Evolutionary conservation across 1,284 basidiomycete genomes (phyloP).

Genomic region (Volvariella volvacea): DNA sequence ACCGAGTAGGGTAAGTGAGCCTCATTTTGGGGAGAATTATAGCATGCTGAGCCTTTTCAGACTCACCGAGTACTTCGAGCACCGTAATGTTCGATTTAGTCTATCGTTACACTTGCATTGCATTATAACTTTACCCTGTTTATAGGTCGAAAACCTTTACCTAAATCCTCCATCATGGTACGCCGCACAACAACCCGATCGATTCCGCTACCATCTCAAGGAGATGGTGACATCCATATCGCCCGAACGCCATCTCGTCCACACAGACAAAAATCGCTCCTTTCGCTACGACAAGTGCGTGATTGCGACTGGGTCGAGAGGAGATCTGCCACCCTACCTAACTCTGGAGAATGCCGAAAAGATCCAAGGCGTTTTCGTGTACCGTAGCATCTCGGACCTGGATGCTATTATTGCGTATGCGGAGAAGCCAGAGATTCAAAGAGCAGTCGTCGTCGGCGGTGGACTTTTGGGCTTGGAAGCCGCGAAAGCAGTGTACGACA

Average conservation of each 20-base stretch:
- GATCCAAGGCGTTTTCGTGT: slow-evolving; percentile 60
- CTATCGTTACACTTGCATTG: neutral
- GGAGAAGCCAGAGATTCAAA: slow-evolving; percentile 33
- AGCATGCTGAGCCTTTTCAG: slow-evolving; percentile 58
- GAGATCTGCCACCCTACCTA: slow-evolving; percentile 60
- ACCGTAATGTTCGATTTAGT: slow-evolving; percentile 14
- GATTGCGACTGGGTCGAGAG: slow-evolving; percentile 69
- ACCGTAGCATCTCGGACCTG: slow-evolving; percentile 66
- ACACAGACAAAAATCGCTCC: slow-evolving; percentile 38
- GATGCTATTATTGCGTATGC: slow-evolving; percentile 56
- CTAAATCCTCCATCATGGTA: slow-evolving; percentile 60
- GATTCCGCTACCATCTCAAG: slow-evolving; percentile 45
- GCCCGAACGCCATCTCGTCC: slow-evolving; percentile 29
- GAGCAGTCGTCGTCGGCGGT: slow-evolving; percentile 62
- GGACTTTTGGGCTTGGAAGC: slow-evolving; percentile 72
- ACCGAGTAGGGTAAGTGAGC: slow-evolving; percentile 23
- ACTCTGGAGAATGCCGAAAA: slow-evolving; percentile 30
- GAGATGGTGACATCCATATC: slow-evolving; percentile 50
- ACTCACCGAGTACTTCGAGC: too few species aligned
- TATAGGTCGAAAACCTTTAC: slow-evolving; percentile 52
- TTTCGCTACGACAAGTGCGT: slow-evolving; percentile 58
- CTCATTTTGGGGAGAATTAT: slow-evolving; percentile 4
- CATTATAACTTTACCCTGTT: too few species aligned
- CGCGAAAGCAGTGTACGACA: slow-evolving; percentile 70
- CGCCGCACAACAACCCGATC: slow-evolving; percentile 44